A percentile compares a stretch with the other conserved stretches of the same genome.
Evolutionary conservation across 257 asterid genomes (phyloP).

Genomic region (Sherardia arvensis): DNA sequence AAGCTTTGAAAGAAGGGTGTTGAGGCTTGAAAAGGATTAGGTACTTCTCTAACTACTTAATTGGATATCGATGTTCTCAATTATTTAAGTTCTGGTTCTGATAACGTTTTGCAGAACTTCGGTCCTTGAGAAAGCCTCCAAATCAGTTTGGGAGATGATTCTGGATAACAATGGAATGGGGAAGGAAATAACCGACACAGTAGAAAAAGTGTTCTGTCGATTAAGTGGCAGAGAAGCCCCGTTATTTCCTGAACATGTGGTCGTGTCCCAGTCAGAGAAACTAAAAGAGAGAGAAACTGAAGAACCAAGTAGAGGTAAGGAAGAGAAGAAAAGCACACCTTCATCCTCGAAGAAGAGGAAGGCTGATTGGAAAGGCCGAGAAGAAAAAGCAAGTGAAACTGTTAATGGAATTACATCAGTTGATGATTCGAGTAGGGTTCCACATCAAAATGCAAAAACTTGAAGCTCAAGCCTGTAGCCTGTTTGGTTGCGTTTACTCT

Average conservation of each 20-base stretch:
- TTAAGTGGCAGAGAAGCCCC: constrained; percentile 91
- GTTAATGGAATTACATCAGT: constrained; percentile 13
- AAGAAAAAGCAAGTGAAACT: constrained; percentile 31
- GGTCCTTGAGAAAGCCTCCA: constrained; percentile 95
- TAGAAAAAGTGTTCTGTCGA: constrained; percentile 79
- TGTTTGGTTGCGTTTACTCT: not conserved
- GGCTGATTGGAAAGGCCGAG: constrained; percentile 34
- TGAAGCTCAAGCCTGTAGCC: constrained; percentile 4
- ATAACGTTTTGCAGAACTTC: constrained; percentile 53
- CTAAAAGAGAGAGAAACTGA: constrained; percentile 34
- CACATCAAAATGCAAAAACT: constrained; percentile 16
- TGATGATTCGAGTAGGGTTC: constrained; percentile 23
- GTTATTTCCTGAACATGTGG: constrained; percentile 32
- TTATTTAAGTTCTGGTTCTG: constrained; percentile 9
- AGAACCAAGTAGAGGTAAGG: constrained; percentile 10
- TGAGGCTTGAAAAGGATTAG: too few species aligned
- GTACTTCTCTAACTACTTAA: not conserved
- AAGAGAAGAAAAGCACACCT: constrained; percentile 7
- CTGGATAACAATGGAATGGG: constrained; percentile 84
- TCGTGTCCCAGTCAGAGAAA: constrained; percentile 33
- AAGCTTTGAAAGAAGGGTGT: not conserved
- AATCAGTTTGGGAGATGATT: constrained; percentile 86
- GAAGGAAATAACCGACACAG: constrained; percentile 75
- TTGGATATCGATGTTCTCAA: not conserved
- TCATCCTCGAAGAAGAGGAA: constrained; percentile 63